Percentiles rank a stretch among this genome's conserved stretches.
Evolutionary conservation across 768 basidiomycete genomes (phyloP).

Genomic region (Boletus rubescentipes): DNA sequence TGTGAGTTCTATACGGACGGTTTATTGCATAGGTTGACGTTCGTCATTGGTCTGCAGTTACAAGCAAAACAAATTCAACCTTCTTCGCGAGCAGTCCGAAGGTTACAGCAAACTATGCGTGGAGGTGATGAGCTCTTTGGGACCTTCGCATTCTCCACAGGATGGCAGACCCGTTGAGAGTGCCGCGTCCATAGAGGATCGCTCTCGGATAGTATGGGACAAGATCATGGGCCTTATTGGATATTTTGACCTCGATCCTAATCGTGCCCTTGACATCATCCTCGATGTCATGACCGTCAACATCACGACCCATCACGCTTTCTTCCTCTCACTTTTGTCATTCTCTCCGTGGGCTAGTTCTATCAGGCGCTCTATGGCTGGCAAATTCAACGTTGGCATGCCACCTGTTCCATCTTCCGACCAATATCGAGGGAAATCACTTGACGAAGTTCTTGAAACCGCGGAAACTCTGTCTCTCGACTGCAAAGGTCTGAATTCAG

Average conservation of each 20-base stretch:
- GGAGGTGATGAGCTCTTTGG: conserved; percentile 76
- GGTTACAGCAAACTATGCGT: conserved; percentile 92
- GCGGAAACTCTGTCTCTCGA: conserved; percentile 40
- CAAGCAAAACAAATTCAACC: conserved; percentile 98
- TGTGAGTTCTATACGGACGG: conserved; percentile 49
- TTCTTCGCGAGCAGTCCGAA: conserved; percentile 95
- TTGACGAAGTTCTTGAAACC: conserved; percentile 65
- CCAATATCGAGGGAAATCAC: conserved; percentile 53
- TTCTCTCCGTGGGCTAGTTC: conserved; percentile 84
- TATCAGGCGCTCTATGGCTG: conserved; percentile 32
- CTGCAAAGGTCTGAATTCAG: conserved; percentile 5
- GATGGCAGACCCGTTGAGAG: conserved; percentile 69
- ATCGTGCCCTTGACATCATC: conserved; percentile 89
- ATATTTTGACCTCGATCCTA: conserved; percentile 96
- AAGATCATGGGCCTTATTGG: conserved; percentile 87
- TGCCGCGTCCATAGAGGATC: conserved; percentile 53
- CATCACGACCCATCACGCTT: conserved; percentile 77
- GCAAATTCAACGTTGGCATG: conserved; percentile 35
- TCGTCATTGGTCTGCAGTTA: conserved; percentile 53
- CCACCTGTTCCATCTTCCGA: conserved; percentile 37
- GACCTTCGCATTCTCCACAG: conserved; percentile 65
- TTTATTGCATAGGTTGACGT: background rate
- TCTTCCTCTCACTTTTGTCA: conserved; percentile 84
- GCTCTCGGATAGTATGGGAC: conserved; percentile 74
- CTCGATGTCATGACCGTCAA: conserved; percentile 88